Evolutionary conservation across 768 basidiomycete genomes (phyloP).

Genomic region (Heimioporus sp.): DNA sequence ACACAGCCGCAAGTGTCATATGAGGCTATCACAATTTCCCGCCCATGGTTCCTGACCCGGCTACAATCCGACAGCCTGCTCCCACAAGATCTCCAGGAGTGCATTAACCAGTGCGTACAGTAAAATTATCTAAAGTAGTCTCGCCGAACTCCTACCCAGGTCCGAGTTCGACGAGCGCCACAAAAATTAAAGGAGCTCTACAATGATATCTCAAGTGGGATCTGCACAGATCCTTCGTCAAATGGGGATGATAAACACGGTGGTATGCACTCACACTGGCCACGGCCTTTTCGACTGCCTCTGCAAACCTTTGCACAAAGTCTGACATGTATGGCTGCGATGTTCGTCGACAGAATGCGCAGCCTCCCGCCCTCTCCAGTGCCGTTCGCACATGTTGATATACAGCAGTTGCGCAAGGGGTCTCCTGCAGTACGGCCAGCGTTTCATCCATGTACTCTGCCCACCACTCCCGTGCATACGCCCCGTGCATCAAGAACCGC

Average conservation of each 20-base stretch:
- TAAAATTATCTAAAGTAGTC: no score
- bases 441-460: constrained; percentile 31
- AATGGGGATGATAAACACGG: background rate
- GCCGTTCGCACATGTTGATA: constrained; percentile 15
- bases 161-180: background rate
- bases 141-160: background rate
- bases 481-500: constrained; percentile 24
- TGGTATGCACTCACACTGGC: constrained; percentile 15
- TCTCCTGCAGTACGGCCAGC: constrained; percentile 16
- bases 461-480: constrained; percentile 32
- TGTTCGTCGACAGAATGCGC: constrained; percentile 18
- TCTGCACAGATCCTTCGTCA: constrained; percentile 4
- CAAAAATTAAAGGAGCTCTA: background rate
- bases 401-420: constrained; percentile 22
- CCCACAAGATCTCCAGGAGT: no score
- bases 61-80: no score
- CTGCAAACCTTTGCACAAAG: constrained; percentile 22
- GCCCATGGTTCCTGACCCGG: no score
- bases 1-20: no score
- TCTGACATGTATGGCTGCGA: constrained; percentile 19
- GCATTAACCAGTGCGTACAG: no score
- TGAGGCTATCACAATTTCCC: no score
- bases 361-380: constrained; percentile 13
- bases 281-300: constrained; percentile 19
- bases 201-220: constrained; percentile 20